Conservation (phyloP, 768 basidiomycete genomes). For the Serendipita sp. region DNA sequence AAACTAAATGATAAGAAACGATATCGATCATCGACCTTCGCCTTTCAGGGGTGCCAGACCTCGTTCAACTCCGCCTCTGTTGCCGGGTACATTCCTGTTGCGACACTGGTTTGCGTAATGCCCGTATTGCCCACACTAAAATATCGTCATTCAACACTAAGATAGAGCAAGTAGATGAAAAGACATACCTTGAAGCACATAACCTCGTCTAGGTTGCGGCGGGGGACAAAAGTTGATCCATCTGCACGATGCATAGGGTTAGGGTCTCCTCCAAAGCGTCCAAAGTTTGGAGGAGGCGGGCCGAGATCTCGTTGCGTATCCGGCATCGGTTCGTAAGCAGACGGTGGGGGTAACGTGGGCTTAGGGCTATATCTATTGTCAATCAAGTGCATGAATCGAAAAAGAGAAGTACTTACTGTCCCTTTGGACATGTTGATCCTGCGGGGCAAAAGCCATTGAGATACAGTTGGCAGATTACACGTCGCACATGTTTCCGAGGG, state of each 20-base stretch:
- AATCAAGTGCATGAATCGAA: conserved; percentile 8
- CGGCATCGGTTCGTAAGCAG: conserved; percentile 58
- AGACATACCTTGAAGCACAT: conserved; percentile 62
- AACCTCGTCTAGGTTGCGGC: conserved; percentile 70
- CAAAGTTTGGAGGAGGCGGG: conserved; percentile 83
- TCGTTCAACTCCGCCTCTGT: conserved; percentile 65
- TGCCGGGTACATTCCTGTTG: conserved; percentile 80
- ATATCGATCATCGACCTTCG: not conserved
- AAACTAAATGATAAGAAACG: not conserved
- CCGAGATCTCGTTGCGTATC: conserved; percentile 66
- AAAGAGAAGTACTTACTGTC: conserved; percentile 49
- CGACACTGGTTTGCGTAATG: conserved; percentile 93
- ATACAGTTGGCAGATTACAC: conserved; percentile 81
- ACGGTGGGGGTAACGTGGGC: conserved; percentile 47
- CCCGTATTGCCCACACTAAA: conserved; percentile 75
- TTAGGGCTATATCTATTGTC: conserved; percentile 42
- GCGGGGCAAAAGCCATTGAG: conserved; percentile 85
- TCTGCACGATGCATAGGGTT: conserved; percentile 16
- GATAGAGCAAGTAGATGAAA: conserved; percentile 2
- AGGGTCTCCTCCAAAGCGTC: conserved; percentile 27
- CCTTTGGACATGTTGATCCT: conserved; percentile 71
- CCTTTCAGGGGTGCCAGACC: not conserved
- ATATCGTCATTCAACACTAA: conserved; percentile 5
- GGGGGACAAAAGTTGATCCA: conserved; percentile 25
- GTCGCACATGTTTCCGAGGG: conserved; percentile 81